A percentile compares a stretch with the other conserved stretches of the same genome.
Evolutionary conservation across 2,329 filamentous ascomycete species (phyloP).

Genomic region (Penicillium brevicompactum): DNA sequence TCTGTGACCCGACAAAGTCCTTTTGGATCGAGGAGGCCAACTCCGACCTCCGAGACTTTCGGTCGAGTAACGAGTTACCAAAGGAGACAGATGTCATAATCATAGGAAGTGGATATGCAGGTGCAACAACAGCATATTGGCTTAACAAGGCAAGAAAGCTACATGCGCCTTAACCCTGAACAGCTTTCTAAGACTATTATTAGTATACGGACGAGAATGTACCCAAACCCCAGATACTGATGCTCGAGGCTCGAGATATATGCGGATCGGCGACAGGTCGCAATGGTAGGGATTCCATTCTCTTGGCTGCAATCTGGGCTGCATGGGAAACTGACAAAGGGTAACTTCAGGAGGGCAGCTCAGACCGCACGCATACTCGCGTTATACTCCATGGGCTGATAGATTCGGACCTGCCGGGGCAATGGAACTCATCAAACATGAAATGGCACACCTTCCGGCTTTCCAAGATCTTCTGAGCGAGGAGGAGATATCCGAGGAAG

Average conservation of each 20-base stretch:
- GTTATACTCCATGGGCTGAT: not conserved
- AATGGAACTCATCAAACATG: not conserved
- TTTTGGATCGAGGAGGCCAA: constrained; percentile 2
- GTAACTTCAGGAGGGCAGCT: not conserved
- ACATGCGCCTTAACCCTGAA: not conserved
- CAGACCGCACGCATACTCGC: not conserved
- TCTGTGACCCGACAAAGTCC: not conserved
- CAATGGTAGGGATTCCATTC: not conserved
- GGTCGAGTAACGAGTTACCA: not conserved
- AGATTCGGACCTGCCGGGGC: not conserved
- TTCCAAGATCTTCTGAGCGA: not conserved
- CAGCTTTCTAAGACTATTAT: too few relatives aligned
- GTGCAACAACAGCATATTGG: not conserved
- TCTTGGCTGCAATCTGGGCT: too few relatives aligned
- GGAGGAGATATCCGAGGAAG: not conserved
- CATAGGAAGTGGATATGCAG: not conserved
- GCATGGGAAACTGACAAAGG: not conserved
- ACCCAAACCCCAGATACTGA: not conserved
- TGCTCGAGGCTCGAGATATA: constrained; percentile 1
- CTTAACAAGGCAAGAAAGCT: not conserved
- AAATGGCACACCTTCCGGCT: not conserved
- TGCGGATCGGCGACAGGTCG: not conserved
- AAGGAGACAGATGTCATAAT: not conserved
- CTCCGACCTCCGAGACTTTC: not conserved
- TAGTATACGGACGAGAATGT: not conserved